Percentiles rank a stretch among this genome's conserved stretches.
These are phyloP conservation scores for Suhomyces sp. DNA, from an alignment of 805 yeast genomes.

Conservation along the genomic window DNA sequence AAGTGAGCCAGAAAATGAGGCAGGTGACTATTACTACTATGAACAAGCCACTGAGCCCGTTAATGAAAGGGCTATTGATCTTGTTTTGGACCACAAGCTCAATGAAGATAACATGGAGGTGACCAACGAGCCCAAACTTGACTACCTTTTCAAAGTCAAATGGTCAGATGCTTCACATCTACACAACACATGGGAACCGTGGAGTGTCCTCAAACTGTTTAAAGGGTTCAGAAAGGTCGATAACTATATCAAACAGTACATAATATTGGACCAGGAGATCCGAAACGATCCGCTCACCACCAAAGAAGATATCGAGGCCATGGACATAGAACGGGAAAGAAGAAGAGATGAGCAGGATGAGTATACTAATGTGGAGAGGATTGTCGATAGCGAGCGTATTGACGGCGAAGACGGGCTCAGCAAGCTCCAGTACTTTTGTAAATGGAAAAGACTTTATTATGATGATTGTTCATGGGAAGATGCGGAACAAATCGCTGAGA, in stretches of 20 bases:
- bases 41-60: slow-evolving; percentile 32
- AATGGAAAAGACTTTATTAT: slow-evolving; percentile 91
- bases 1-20: slow-evolving; percentile 25
- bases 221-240: slow-evolving; percentile 86
- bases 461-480: slow-evolving; percentile 98
- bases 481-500: slow-evolving; percentile 78
- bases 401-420: slow-evolving; percentile 61
- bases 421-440: slow-evolving; percentile 76
- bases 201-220: slow-evolving; percentile 45
- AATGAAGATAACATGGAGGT: slow-evolving; percentile 36
- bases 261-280: slow-evolving; percentile 70
- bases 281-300: slow-evolving; percentile 80
- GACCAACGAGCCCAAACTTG: slow-evolving; percentile 55
- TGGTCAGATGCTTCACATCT: slow-evolving; percentile 88
- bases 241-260: slow-evolving; percentile 78
- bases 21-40: slow-evolving; percentile 33
- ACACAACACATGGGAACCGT: slow-evolving; percentile 93
- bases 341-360: slow-evolving; percentile 80
- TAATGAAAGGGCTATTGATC: slow-evolving; percentile 35
- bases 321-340: slow-evolving; percentile 88
- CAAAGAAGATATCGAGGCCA: slow-evolving; percentile 86
- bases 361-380: slow-evolving; percentile 82
- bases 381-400: slow-evolving; percentile 79
- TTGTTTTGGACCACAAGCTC: slow-evolving; percentile 40
- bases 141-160: slow-evolving; percentile 63